A percentile compares a stretch with the other conserved stretches of the same genome.
Evolutionary conservation across 2,329 filamentous ascomycete genomes (phyloP).

Genomic region (Lasiodiplodia gonubiensis): DNA sequence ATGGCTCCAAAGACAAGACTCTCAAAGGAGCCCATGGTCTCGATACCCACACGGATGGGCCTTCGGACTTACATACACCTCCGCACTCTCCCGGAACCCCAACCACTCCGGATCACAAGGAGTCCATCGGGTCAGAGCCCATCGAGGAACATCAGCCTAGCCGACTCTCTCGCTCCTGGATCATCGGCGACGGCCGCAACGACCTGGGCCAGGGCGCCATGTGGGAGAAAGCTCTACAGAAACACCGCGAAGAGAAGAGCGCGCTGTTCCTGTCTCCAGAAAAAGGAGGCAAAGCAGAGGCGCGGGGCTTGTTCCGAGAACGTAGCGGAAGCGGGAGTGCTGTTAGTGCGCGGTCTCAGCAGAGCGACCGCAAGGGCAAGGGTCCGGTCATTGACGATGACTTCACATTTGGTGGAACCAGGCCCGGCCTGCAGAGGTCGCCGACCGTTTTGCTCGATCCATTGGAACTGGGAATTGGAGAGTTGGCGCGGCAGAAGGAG

Average conservation of each 20-base stretch:
- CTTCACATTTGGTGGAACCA: conserved; percentile 2
- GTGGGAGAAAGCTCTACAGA: conserved; percentile 46
- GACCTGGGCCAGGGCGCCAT: conserved; percentile 36
- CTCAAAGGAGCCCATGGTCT: conserved; percentile 11
- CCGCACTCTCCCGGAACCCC: neutral
- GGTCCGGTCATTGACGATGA: neutral
- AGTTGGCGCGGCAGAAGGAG: neutral
- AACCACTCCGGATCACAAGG: neutral
- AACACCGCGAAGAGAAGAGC: conserved; percentile 44
- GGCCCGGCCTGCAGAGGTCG: neutral
- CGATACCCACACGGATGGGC: conserved; percentile 34
- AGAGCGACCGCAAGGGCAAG: conserved; percentile 14
- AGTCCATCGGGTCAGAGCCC: conserved; percentile 2
- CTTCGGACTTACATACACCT: conserved; percentile 31
- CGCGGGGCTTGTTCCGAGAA: conserved; percentile 17
- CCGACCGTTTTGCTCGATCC: conserved; percentile 17
- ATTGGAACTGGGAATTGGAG: neutral
- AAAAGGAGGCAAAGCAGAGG: conserved; percentile 35
- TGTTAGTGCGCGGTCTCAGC: conserved; percentile 1
- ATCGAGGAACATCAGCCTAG: conserved; percentile 30
- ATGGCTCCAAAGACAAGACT: conserved; percentile 28
- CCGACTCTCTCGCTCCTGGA: conserved; percentile 39
- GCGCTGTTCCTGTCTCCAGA: conserved; percentile 43
- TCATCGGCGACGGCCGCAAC: conserved; percentile 35
- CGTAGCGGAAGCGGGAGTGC: conserved; percentile 19